Conservation (phyloP, 1,139 yeast species). For the Arxiozyma slooffiae region DNA sequence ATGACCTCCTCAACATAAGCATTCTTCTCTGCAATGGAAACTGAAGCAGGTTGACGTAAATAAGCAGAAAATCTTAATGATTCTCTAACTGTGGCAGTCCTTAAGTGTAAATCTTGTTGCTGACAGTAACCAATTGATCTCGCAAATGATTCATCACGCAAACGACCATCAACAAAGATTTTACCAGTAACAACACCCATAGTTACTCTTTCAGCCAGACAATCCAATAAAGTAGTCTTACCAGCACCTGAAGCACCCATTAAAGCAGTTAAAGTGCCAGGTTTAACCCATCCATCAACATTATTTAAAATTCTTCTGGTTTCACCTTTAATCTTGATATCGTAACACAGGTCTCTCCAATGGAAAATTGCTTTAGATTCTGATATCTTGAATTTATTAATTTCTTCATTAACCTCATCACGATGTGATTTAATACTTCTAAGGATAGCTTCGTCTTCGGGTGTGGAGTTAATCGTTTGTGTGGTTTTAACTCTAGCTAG, state of each 20-base stretch:
- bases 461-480: neutral
- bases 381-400: slow-evolving; percentile 12
- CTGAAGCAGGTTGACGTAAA: slow-evolving; percentile 55
- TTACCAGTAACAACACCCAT: slow-evolving; percentile 70
- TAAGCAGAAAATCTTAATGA: slow-evolving; percentile 65
- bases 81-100: slow-evolving; percentile 72
- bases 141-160: slow-evolving; percentile 64
- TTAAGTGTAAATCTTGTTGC: slow-evolving; percentile 69
- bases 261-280: slow-evolving; percentile 66
- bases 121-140: slow-evolving; percentile 78
- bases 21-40: slow-evolving; percentile 50
- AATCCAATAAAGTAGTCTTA: slow-evolving; percentile 67
- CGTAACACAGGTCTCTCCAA: slow-evolving; percentile 71
- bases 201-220: slow-evolving; percentile 67
- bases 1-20: slow-evolving; percentile 66
- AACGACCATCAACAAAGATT: slow-evolving; percentile 62
- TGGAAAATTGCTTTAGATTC: slow-evolving; percentile 48
- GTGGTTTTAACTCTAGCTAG: neutral
- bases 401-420: slow-evolving; percentile 2
- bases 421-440: slow-evolving; percentile 4
- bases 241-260: slow-evolving; percentile 92
- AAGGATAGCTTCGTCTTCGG: neutral
- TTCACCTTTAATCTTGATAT: slow-evolving; percentile 56
- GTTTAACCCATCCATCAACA: slow-evolving; percentile 79
- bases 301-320: slow-evolving; percentile 54